Base-by-base conservation (phyloP, 1,284 basidiomycete species). In the Kwoniella shivajii region DNA sequence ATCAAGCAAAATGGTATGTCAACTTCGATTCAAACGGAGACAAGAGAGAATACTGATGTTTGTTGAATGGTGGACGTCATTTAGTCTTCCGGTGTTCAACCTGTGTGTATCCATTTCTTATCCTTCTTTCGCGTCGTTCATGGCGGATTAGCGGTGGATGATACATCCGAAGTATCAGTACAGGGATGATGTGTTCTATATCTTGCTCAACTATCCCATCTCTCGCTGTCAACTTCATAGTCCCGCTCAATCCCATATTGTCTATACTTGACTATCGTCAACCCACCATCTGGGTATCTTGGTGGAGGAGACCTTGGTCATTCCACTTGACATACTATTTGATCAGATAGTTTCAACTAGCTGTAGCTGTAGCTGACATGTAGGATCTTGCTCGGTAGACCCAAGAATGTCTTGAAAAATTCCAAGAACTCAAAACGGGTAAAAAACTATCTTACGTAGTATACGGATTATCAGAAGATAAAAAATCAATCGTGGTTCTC, bases 371-470 rank as follows among this genome's bases (percentile, higher is more conserved):
- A 4, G n/a, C 14, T 31, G n/a, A n/a, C 22, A 11, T 29, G 18
- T 38, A 22, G 29, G 31, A 9, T 20, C 16, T n/a, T 29, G 27
- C 14, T 29, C 10, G 24, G 44, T 65, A 76, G 74, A 68, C 67
- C 60, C 68, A 61, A 58, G 74, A 76, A 63, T 92, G 90, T 78
- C 67, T 92, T 59, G 72, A 77, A 2, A 76, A 77, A 54, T 97
- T 82, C 83, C 84, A 87, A 76, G 79, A 84, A 49, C 84, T 97
- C 74, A 96, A 97, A 83, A 81, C 89, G 45, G 83, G 84, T 74
- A 91, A 91, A 83, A 88, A 86, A 80, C 65, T 77, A 80, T 90
- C 90, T 79, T 98, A 90, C 83, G 88, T 97, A 81, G 84, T 93
- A 80, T 96, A 85, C 83, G 83, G 76, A 41, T 80, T 97, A 67